Base-by-base conservation (phyloP, 192 early-diverging fungal species). In the Tieghemiomyces parasiticus region DNA sequence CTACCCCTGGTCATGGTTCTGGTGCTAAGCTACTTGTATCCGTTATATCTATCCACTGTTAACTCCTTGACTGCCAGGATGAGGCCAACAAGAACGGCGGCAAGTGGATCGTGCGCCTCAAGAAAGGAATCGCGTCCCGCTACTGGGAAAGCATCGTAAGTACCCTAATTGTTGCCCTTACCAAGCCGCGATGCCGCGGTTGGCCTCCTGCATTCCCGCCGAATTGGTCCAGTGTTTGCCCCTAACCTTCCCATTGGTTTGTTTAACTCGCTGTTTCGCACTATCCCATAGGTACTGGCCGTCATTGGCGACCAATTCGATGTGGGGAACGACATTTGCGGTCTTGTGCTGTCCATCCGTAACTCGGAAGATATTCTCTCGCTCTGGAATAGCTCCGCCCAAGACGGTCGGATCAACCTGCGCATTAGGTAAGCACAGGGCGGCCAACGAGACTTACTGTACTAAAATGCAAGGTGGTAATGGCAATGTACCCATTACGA, bases 31-130 rank as follows among this genome's bases (percentile, higher is more conserved):
- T n/a, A n/a, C n/a, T n/a, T n/a, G n/a, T n/a, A n/a, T n/a, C n/a
- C n/a, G n/a, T n/a, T n/a, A n/a, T n/a, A n/a, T n/a, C n/a, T n/a
- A n/a, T n/a, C n/a, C n/a, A n/a, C n/a, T n/a, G n/a, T n/a, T n/a
- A n/a, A n/a, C n/a, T n/a, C n/a, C n/a, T n/a, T n/a, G n/a, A n/a
- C n/a, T n/a, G n/a, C n/a, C n/a, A 75, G 77, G 93, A 96, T 61
- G 67, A 76, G 2, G 74, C 70, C 33, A 92, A 93, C 61, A 76
- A 88, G 47, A 80, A 80, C 58, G 94, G 94, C 42, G 94, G 94
- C 48, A 94, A 94, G 63, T 97, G 94, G 94, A 97, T 94, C 67
- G 81, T 92, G 12, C 70, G 93, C 53, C 66, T 97, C 56, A 90
- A 86, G 64, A 97, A 97, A 71, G 93, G 93, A 6, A 71, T 97